Evolutionary conservation across 179 eudicot species (phyloP), one percentile per base, ranked within the genome.

Genomic region (Spergularia azorica): DNA sequence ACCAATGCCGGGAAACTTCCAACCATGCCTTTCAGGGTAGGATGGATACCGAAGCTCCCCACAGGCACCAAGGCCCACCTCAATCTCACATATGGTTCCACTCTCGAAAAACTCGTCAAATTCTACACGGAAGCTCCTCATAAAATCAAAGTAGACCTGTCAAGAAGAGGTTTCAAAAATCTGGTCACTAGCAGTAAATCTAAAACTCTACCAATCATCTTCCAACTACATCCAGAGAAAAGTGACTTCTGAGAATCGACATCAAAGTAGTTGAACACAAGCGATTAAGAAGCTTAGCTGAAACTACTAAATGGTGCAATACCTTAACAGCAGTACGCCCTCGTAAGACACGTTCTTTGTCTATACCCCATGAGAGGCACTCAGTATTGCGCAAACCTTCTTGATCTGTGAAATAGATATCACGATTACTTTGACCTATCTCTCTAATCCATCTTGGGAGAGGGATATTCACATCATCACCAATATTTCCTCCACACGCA

Each of bases 11-110:
- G 98, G 98, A 81, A 89, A 93, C 71, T 82, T 75, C 98, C 98
- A 93, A 51, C 94, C 95, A 77, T 81, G 85, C 58, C 86, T 84
- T 82, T 84, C 92, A 66, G 94, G 91, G 80, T 91, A 91, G 43
- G 98, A 92, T 20, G 97, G 97, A 76, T 92, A 94, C 0, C 97
- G 89, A 54, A 94, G 82, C 84, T 94, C 98, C 48, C 98, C 98
- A 82, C 93, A 91, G 17, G 97, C 86, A 74, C 98, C 98, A 41
- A 95, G 90, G 41, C 97, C 97, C 74, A 95, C 88, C 83, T 92
- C 98, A 78, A 95, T 90, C 81, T 89, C 97, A 38, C 88, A 82
- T 57, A 95, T 92, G 46, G 83, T 72, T 70, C 88, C 91, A 72
- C 85, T 86, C 73, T 82, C 86, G 77, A 95, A 91, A 74, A 92